phyloP scores from a whole-genome alignment of 2,329 filamentous ascomycete genomes.

The Chrysosporium keratinophilum region DNA sequence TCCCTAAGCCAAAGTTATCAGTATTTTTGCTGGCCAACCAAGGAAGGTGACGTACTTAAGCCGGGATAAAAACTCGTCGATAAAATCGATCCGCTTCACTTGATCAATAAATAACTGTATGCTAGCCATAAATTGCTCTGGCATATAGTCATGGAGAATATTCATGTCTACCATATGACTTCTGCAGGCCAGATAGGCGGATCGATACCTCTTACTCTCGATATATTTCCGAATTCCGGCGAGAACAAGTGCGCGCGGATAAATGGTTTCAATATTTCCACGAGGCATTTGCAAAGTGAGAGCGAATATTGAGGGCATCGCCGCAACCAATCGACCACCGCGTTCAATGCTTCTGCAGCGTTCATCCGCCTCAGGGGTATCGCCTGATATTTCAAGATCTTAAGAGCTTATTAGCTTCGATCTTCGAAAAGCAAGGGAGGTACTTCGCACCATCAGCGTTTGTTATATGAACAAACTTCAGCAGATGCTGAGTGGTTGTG shows the following conservation, averaged over 20 bases:
- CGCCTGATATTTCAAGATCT: constrained; percentile 72
- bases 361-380: constrained; percentile 87
- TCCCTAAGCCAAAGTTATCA: constrained; percentile 42
- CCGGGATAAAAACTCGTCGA: constrained; percentile 85
- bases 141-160: constrained; percentile 87
- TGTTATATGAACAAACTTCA: constrained; percentile 85
- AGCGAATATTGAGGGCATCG: constrained; percentile 77
- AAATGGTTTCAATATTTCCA: constrained; percentile 92
- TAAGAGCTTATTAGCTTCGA: constrained; percentile 1
- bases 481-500: constrained; percentile 80
- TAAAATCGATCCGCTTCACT: constrained; percentile 65
- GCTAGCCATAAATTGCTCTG: constrained; percentile 68
- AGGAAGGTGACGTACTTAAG: constrained; percentile 49
- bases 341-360: constrained; percentile 85
- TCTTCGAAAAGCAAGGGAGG: not conserved
- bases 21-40: constrained; percentile 18
- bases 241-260: constrained; percentile 80
- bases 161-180: constrained; percentile 97
- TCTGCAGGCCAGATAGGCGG: constrained; percentile 77
- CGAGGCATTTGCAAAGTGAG: constrained; percentile 89
- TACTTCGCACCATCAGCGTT: constrained; percentile 49
- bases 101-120: constrained; percentile 73
- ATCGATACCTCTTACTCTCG: constrained; percentile 66
- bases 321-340: constrained; percentile 74
- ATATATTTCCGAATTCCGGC: constrained; percentile 78